Conservation (phyloP, 306 rosid species). For the Casuarina equisetifolia region DNA sequence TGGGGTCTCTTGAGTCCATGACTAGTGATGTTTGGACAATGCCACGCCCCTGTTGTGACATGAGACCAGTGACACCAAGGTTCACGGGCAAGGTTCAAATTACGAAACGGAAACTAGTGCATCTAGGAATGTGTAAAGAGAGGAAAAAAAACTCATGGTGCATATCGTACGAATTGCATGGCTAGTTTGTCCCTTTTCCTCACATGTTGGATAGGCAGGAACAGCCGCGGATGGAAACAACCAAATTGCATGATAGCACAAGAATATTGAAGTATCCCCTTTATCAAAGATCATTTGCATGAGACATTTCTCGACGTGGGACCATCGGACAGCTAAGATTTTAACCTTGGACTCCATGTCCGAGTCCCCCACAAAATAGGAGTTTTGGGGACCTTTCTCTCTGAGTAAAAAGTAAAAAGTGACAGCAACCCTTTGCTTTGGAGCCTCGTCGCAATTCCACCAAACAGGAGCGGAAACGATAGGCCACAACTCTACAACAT, state of each 20-base stretch:
- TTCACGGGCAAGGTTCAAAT: conserved; percentile 65
- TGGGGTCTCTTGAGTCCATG: conserved; percentile 36
- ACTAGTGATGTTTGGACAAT: conserved; percentile 29
- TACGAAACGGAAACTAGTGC: conserved; percentile 30
- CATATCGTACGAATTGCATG: conserved; percentile 31
- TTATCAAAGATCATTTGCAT: conserved; percentile 24
- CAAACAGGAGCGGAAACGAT: conserved; percentile 22
- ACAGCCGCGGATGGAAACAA: conserved; percentile 45
- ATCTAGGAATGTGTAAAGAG: conserved; percentile 20
- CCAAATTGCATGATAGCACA: conserved; percentile 36
- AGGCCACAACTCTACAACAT: conserved; percentile 31
- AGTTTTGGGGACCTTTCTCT: neutral
- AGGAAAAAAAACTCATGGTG: conserved; percentile 29
- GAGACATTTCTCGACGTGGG: conserved; percentile 22
- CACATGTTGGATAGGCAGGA: conserved; percentile 66
- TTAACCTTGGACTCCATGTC: conserved; percentile 5
- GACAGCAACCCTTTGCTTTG: conserved; percentile 32
- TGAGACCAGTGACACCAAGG: conserved; percentile 54
- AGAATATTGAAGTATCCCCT: conserved; percentile 6
- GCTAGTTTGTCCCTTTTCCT: conserved; percentile 63
- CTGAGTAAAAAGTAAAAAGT: conserved; percentile 9
- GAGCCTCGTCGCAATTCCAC: conserved; percentile 20
- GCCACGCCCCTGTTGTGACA: conserved; percentile 37
- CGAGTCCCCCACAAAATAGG: conserved; percentile 41
- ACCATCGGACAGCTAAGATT: conserved; percentile 25